Evolutionary conservation across 768 basidiomycete genomes (phyloP), one percentile per base, ranked within the genome.

Genomic region (Lanmaoa pseudosensibilis): DNA sequence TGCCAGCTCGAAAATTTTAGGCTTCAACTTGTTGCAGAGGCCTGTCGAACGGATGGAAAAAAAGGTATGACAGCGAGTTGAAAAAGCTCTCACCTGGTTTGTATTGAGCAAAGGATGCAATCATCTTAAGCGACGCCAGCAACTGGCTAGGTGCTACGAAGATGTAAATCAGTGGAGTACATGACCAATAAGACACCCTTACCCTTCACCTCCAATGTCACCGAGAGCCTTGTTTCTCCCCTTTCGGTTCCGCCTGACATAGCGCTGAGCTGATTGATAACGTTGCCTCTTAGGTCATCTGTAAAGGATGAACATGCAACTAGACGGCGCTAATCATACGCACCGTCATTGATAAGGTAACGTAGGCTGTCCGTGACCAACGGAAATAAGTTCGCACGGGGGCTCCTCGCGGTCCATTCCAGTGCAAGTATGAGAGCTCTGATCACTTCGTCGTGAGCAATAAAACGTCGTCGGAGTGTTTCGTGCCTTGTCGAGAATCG

Each of bases 201-300:
- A 60, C 59, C 33, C 18, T 48, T 54, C 11, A 40, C 39, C 39
- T 49, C 57, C 19, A 61, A 51, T 9, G 49, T 13, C 16, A 46
- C 16, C 1, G 32, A 52, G 32, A 61, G 53, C 5, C 37, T 58
- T 37, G 52, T 44, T 19, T 25, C 5, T 21, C 10, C 19, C 1
- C 21, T 3, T n/a, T 13, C 7, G 1, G 23, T 19, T 23, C 23
- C 47, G 25, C 9, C 25, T n/a, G n/a, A 1, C 10, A 18, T 32
- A 12, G 9, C 19, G 2, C 10, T 13, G 15, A 58, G 48, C 21
- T 33, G 39, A 9, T 32, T 7, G 19, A 58, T 21, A 27, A 58
- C 49, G 3, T 21, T 4, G 6, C 11, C 9, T 41, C 43, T 45
- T 19, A 44, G 5, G 5, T 38, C 4, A 2, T 27, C 52, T 54